Base-by-base conservation (phyloP, 306 rosid genomes). In the Castanea mollissima region DNA sequence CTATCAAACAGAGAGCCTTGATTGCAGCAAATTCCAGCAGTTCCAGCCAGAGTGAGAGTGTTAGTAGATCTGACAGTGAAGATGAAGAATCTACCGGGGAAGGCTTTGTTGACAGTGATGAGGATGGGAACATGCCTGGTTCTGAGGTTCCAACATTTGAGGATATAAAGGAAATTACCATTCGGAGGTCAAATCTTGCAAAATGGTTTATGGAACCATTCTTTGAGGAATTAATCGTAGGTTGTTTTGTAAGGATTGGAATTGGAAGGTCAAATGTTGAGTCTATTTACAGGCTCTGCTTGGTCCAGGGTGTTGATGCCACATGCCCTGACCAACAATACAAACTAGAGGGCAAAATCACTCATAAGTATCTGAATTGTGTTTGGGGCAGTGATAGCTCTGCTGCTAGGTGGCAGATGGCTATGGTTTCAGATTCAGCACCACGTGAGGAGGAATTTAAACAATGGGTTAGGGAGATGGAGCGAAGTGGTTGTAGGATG, bases 371-470 rank as follows among this genome's bases (percentile, higher is more conserved):
- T 86, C 86, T 95, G 70, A 95, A 95, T 86, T 85, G 89, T 64
- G 87, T 90, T 56, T 95, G 99, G 98, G 99, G 99, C 60, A 95
- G 90, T 85, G 99, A 95, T 65, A 82, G 82, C 74, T 88, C 96
- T 44, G 94, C 97, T 73, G 96, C 98, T 1, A 93, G 99, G 89
- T 95, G 98, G 98, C 98, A 95, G 91, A 95, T 95, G 99, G 96
- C 99, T 71, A 93, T 90, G 99, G 80, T 91, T 79, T 93, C 97
- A 0, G 99, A 93, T 85, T 90, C 96, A 78, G 70, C 75, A 1
- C 98, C 99, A 4, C 75, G 71, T 5, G 97, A 95, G 84, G 96
- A 90, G 71, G 99, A 95, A 85, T 95, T 84, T 83, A 89, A 86
- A 68, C 98, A 95, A 83, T 93, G 96, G 98, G 62, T 91, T 78